Evolutionary conservation across 2,329 filamentous ascomycete genomes (phyloP).

Genomic region (Aspergillus sp.): DNA sequence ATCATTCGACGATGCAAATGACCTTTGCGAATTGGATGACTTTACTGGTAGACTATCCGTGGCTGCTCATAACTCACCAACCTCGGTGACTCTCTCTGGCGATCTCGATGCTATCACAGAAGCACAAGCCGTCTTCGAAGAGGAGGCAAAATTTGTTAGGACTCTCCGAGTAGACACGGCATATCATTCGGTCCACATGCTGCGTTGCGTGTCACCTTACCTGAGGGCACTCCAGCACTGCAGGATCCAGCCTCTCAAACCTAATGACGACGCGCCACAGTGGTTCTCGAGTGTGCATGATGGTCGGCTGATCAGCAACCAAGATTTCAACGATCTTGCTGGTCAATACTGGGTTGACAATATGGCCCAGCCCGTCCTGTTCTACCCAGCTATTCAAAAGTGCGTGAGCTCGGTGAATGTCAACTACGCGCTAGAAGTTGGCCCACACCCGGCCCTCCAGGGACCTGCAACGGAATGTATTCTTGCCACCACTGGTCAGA

Average conservation of each 20-base stretch:
- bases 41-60: conserved; percentile 17
- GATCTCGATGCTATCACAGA: conserved; percentile 19
- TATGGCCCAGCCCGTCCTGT: conserved; percentile 31
- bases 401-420: not conserved
- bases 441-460: conserved; percentile 23
- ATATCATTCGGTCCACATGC: conserved; percentile 38
- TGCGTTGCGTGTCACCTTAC: conserved; percentile 19
- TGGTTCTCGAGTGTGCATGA: not conserved
- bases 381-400: conserved; percentile 17
- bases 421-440: conserved; percentile 15
- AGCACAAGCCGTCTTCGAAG: conserved; percentile 1
- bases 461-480: conserved; percentile 8
- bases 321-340: not conserved
- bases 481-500: conserved; percentile 8
- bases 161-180: conserved; percentile 33
- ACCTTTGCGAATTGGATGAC: not conserved
- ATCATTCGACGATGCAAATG: not conserved
- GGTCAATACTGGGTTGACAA: conserved; percentile 35
- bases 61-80: conserved; percentile 11
- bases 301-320: not conserved
- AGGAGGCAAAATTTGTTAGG: conserved; percentile 15
- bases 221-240: not conserved
- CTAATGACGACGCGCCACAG: not conserved
- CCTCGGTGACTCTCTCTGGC: not conserved
- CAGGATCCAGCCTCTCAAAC: not conserved